These are phyloP conservation scores for Populus euphratica DNA, from an alignment of 345 rosid species.

Conservation along the genomic window DNA sequence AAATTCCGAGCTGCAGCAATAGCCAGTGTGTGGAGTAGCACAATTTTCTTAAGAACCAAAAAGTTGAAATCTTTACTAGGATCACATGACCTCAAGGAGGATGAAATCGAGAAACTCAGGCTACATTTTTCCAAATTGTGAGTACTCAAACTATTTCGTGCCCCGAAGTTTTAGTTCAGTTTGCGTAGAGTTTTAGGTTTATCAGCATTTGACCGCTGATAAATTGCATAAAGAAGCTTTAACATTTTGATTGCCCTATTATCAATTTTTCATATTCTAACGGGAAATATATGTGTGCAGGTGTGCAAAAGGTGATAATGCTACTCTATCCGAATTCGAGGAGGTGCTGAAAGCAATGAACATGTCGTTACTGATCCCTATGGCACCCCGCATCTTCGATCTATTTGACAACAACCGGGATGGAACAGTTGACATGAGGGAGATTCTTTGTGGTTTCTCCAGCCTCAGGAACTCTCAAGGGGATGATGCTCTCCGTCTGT, in stretches of 20 bases:
- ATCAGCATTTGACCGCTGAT: not conserved
- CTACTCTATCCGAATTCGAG: constrained; percentile 53
- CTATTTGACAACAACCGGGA: constrained; percentile 59
- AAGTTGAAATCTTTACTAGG: constrained; percentile 51
- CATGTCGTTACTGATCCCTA: constrained; percentile 53
- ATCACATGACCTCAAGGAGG: constrained; percentile 48
- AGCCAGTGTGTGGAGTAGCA: constrained; percentile 59
- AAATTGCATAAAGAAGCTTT: no score
- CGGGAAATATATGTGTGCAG: constrained; percentile 20
- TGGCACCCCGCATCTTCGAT: constrained; percentile 59
- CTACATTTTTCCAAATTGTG: constrained; percentile 46
- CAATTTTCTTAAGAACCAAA: constrained; percentile 52
- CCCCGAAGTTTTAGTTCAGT: not conserved
- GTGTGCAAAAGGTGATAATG: constrained; percentile 64
- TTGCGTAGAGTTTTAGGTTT: not conserved
- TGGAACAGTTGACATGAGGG: constrained; percentile 65
- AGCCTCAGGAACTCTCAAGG: constrained; percentile 60
- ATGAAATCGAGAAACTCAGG: constrained; percentile 52
- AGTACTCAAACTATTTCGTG: constrained; percentile 5
- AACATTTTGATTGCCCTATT: not conserved
- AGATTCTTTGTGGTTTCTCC: constrained; percentile 62
- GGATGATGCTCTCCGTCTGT: constrained; percentile 58
- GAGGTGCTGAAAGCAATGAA: constrained; percentile 64
- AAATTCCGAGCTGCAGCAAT: constrained; percentile 60
- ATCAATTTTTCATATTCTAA: not conserved